Evolutionary conservation across 208 protist genomes (phyloP).

Genomic region (Blechomonas ayalai): DNA sequence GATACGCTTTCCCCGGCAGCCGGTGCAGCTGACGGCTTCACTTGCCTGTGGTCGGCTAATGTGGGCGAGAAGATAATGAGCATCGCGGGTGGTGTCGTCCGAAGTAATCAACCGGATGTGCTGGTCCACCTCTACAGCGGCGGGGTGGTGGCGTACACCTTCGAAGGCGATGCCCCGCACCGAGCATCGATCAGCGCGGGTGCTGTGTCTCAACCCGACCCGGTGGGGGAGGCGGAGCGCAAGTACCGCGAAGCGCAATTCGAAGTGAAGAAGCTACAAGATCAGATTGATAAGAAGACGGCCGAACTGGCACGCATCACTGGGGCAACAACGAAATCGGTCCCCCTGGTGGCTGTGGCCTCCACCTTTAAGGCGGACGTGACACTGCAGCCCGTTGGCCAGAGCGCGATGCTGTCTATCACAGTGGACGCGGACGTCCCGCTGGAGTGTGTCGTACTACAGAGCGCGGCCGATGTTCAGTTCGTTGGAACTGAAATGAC

Average conservation of each 20-base stretch:
- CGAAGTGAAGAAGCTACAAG: slow-evolving; percentile 41
- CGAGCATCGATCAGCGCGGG: slow-evolving; percentile 10
- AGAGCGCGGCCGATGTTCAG: slow-evolving; percentile 22
- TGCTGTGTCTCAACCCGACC: slow-evolving; percentile 2
- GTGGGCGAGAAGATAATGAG: slow-evolving; percentile 55
- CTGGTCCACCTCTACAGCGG: slow-evolving; percentile 81
- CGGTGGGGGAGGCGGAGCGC: slow-evolving; percentile 9
- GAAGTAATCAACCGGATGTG: slow-evolving; percentile 23
- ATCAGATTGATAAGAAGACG: slow-evolving; percentile 23
- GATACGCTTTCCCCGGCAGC: slow-evolving; percentile 3
- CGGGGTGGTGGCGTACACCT: slow-evolving; percentile 47
- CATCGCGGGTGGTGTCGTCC: slow-evolving; percentile 55
- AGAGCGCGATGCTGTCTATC: slow-evolving; percentile 43
- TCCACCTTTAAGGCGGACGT: slow-evolving; percentile 56
- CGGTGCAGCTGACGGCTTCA: background rate
- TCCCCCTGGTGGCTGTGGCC: slow-evolving; percentile 38
- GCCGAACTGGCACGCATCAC: slow-evolving; percentile 26
- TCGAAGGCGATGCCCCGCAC: slow-evolving; percentile 21
- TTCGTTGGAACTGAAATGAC: slow-evolving; percentile 37
- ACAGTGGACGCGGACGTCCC: slow-evolving; percentile 49
- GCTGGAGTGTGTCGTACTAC: slow-evolving; percentile 40
- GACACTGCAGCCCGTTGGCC: slow-evolving; percentile 33
- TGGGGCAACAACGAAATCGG: slow-evolving; percentile 6
- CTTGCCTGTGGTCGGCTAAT: slow-evolving; percentile 34
- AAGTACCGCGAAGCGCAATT: slow-evolving; percentile 15